Base-by-base conservation (phyloP, 192 early-diverging fungal species). In the Backusella circina region DNA sequence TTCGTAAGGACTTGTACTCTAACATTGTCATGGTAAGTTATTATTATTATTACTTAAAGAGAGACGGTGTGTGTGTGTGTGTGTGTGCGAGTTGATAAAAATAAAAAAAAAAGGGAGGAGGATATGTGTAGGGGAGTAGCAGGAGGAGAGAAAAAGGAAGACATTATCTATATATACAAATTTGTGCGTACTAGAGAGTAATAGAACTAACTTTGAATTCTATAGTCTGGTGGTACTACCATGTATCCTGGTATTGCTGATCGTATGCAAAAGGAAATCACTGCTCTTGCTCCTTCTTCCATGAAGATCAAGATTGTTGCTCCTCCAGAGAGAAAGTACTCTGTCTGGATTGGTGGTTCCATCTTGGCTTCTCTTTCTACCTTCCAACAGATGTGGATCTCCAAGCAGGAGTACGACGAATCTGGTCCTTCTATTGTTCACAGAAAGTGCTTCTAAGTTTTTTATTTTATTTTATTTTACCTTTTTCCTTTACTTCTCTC, bases 351-450 rank as follows among this genome's bases (percentile, higher is more conserved):
- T 80, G 97, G 97, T 88, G 97, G 97, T 61, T 96, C 95, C 74
- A 96, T 98, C 70, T 88, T 98, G 50, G 95, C 95, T 67, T 96
- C 96, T 44, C 91, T 96, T 73, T 95, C 95, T 54, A 97, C 95
- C 81, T 97, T 98, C 95, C 95, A 97, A 86, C 91, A 96, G 82
- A 94, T 95, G 96, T 98, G 96, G 96, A 93, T 97, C 85, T 93
- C 95, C 65, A 97, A 95, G 91, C 91, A 93, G 38, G 75, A 76
- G 65, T 76, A 89, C 79, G 87, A 88, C 76, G 88, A 89, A 77
- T 80, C 68, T 57, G 88, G 88, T 78, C 87, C 88, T 23, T 82
- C 81, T 18, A 88, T 89, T 68, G 88, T 88, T 23, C 88, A 88
- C 76, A 84, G 87, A 79, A 88, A 88, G 80, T 88, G 87, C 72